These are phyloP conservation scores for Ceriops zippeliana DNA, from an alignment of 345 rosid genomes.

Conservation along the genomic window DNA sequence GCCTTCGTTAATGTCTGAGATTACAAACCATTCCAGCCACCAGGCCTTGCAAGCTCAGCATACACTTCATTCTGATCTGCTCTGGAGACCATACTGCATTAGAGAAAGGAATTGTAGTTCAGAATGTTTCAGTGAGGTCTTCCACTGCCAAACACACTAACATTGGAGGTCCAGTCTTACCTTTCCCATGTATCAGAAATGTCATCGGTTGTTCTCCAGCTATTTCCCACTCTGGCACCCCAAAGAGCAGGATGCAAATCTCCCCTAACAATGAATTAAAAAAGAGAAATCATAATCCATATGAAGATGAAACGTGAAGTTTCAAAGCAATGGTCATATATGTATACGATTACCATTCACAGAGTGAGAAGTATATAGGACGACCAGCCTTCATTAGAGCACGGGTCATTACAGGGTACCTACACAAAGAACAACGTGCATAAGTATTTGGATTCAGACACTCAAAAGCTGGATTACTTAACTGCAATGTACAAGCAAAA, in stretches of 20 bases:
- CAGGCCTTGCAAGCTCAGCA: constrained; percentile 29
- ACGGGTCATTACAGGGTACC: constrained; percentile 30
- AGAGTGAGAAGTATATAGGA: constrained; percentile 28
- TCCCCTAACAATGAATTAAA: constrained; percentile 16
- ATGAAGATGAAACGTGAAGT: background rate
- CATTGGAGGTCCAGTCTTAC: constrained; percentile 5
- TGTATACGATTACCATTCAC: constrained; percentile 26
- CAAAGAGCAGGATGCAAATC: constrained; percentile 35
- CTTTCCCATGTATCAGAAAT: constrained; percentile 32
- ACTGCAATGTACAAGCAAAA: background rate
- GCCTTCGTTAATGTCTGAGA: background rate
- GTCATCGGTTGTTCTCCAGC: constrained; percentile 34
- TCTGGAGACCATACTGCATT: constrained; percentile 44
- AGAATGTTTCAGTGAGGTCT: background rate
- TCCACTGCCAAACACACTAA: background rate
- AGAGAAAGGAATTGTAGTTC: background rate
- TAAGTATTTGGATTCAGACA: background rate
- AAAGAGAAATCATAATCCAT: background rate
- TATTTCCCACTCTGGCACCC: constrained; percentile 33
- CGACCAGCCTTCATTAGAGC: constrained; percentile 31
- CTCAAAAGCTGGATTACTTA: background rate
- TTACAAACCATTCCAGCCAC: constrained; percentile 33
- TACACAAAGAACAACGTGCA: background rate
- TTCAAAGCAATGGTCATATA: background rate
- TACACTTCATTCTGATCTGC: constrained; percentile 32